phyloP scores from a whole-genome alignment of 169 alveolate genomes.

The Amoebophrya sp. region DNA sequence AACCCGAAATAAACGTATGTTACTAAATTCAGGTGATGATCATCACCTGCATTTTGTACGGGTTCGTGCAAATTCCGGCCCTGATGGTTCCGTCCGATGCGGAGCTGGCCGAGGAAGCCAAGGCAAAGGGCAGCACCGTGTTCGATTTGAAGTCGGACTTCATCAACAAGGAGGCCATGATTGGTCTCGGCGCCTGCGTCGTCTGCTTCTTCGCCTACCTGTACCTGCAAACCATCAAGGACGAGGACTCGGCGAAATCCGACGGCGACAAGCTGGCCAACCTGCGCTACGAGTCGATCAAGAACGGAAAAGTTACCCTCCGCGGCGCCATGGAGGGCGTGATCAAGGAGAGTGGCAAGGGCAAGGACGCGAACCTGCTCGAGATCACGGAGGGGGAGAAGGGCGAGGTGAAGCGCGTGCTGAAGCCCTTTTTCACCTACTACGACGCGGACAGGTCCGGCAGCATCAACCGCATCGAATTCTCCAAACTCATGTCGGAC shows the following conservation, averaged over 20 bases:
- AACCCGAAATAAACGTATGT: neutral
- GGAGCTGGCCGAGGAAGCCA: neutral
- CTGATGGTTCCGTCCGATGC: neutral
- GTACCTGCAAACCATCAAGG: neutral
- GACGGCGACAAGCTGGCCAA: neutral
- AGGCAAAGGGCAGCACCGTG: neutral
- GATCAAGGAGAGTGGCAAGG: neutral
- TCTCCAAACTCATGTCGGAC: neutral
- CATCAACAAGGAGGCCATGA: neutral
- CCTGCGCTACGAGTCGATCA: neutral
- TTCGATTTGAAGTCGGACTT: neutral
- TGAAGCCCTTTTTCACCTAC: conserved; percentile 10
- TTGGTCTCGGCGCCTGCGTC: conserved; percentile 7
- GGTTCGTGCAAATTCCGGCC: conserved; percentile 17
- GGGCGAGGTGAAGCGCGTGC: neutral
- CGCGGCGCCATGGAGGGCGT: conserved; percentile 30
- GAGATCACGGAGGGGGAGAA: neutral
- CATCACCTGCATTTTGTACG: neutral
- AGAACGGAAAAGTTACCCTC: neutral
- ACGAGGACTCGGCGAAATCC: neutral
- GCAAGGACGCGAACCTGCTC: neutral
- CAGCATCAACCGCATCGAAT: neutral
- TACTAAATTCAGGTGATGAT: neutral
- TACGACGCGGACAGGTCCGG: conserved; percentile 31
- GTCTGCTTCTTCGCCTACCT: conserved; percentile 10